phyloP scores from a whole-genome alignment of 1,284 basidiomycete species.

The Cutaneotrichosporon dermatis region DNA sequence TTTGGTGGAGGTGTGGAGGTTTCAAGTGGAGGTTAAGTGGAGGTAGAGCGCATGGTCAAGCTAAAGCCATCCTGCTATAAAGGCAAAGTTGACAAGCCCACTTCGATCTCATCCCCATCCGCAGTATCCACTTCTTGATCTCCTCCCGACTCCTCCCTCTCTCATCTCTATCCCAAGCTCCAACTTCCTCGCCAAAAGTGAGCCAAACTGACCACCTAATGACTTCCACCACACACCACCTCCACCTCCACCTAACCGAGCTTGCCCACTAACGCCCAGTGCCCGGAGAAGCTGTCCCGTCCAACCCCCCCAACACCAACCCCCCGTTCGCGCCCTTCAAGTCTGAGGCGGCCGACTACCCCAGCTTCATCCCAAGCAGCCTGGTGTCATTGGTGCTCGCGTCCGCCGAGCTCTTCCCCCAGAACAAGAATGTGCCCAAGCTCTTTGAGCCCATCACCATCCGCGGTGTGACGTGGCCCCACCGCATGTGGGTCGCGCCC shows the following conservation, averaged over 20 bases:
- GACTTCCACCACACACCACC: neutral
- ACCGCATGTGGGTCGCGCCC: slow-evolving; percentile 55
- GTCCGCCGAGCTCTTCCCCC: slow-evolving; percentile 8
- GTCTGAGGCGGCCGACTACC: slow-evolving; percentile 11
- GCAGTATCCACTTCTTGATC: neutral
- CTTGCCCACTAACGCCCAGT: neutral
- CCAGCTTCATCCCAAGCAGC: slow-evolving; percentile 52
- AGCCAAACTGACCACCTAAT: neutral
- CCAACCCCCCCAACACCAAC: slow-evolving; percentile 10
- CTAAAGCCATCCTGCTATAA: neutral
- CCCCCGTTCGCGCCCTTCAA: slow-evolving; percentile 14
- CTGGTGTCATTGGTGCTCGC: slow-evolving; percentile 58
- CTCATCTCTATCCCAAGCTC: too few species aligned
- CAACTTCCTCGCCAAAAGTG: neutral
- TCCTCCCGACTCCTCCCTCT: neutral
- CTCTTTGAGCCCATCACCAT: slow-evolving; percentile 67
- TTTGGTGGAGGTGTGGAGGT: neutral
- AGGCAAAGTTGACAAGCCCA: neutral
- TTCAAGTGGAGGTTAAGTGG: slow-evolving; percentile 1
- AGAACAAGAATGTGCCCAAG: slow-evolving; percentile 52
- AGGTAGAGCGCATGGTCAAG: neutral
- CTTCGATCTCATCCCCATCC: neutral
- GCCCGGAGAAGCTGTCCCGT: neutral
- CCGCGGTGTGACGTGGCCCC: slow-evolving; percentile 63
- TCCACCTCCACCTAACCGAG: neutral